Base-by-base conservation (phyloP, 75 land plant species). In the Larix kaempferi region DNA sequence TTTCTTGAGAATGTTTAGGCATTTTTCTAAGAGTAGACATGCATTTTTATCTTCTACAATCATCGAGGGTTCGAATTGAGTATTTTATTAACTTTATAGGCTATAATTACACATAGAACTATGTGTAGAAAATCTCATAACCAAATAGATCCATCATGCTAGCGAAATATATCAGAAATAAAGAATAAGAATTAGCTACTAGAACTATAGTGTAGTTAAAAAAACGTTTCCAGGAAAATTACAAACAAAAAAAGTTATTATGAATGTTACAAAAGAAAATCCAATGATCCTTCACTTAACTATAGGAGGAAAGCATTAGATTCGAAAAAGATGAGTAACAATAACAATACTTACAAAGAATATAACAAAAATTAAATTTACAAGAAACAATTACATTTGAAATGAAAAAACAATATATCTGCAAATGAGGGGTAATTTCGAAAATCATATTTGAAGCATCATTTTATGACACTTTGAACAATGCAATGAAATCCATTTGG, bases 391-490 rank as follows among this genome's bases (percentile, higher is more conserved):
- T 71, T 89, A 95, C 99, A 90, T 93, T 58, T 78, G 61, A 71
- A 97, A 92, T 39, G 86, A 92, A 21, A 77, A 79, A 14, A n/a
- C n/a, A 92, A 69, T 25, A 97, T 95, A 77, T 97, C 94, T 19
- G 41, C 33, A 82, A 97, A 90, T 58, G 89, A 63, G 76, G 99
- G 99, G 13, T 98, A 92, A 60, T 82, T 84, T 54, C 98, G 84
- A 64, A 88, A 83, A 78, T 97, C 99, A 81, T 91, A 97, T 73
- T 89, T 90, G 87, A 97, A 92, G 82, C 99, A 97, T 55, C 94
- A 88, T 82, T 41, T 71, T 66, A 97, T 58, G 74, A 97, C 85
- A 76, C 87, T 80, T 78, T 91, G 86, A 52, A 97, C 11, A 15
- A 80, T 85, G 69, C 86, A 80, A 77, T 98, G 99, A 77, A 97